These are phyloP conservation scores for Phytophthora citrophthora DNA, from an alignment of 352 stramenopile genomes.

Conservation along the genomic window DNA sequence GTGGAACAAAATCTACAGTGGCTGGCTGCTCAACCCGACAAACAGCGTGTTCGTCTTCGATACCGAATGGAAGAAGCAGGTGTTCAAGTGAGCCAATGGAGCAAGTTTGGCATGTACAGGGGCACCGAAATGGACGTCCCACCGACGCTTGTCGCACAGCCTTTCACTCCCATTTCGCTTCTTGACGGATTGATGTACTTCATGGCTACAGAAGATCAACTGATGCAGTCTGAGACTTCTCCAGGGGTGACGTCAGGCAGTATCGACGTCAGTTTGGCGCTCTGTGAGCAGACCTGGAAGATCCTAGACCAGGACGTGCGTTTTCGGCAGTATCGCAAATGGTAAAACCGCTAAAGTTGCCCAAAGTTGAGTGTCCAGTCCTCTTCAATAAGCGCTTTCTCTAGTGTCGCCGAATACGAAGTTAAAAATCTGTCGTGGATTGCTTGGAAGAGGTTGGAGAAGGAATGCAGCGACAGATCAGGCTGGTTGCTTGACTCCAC, in stretches of 20 bases:
- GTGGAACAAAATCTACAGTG: conserved; percentile 21
- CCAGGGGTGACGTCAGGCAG: conserved; percentile 9
- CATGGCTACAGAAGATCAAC: conserved; percentile 30
- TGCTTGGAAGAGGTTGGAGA: conserved; percentile 28
- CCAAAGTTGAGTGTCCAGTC: conserved; percentile 28
- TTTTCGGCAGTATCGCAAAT: not conserved
- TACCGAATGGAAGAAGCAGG: conserved; percentile 22
- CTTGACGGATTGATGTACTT: conserved; percentile 35
- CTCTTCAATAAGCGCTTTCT: conserved; percentile 42
- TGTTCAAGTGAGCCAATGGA: conserved; percentile 32
- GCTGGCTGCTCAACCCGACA: conserved; percentile 28
- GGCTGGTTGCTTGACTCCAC: conserved; percentile 31
- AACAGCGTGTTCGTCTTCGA: conserved; percentile 17
- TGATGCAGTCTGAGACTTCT: not conserved
- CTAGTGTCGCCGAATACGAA: conserved; percentile 26
- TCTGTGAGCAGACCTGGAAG: conserved; percentile 13
- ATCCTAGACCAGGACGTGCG: not conserved
- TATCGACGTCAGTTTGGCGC: conserved; percentile 17
- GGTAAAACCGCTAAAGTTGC: not conserved
- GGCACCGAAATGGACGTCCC: conserved; percentile 21
- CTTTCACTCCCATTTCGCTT: conserved; percentile 32
- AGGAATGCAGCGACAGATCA: conserved; percentile 5
- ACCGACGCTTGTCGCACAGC: conserved; percentile 21
- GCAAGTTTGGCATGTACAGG: conserved; percentile 36
- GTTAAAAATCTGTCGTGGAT: conserved; percentile 32